phyloP scores from a whole-genome alignment of 2,329 filamentous ascomycete species.

The Apiospora kogelbergensis region DNA sequence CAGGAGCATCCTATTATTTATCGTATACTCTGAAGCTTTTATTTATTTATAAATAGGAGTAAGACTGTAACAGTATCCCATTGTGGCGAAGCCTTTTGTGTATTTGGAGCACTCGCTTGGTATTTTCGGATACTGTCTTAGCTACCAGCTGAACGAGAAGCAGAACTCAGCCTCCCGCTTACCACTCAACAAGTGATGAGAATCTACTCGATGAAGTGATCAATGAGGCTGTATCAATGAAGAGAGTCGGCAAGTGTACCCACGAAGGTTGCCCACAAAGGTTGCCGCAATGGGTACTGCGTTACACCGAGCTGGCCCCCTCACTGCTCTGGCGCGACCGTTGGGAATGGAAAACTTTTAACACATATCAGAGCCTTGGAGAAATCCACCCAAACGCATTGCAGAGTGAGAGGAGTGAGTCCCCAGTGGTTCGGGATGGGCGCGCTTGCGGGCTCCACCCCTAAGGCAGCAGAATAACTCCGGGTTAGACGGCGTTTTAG shows the following conservation, averaged over 20 bases:
- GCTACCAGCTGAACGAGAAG: no score
- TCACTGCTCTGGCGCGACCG: no score
- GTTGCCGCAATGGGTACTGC: no score
- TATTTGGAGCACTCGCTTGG: background rate
- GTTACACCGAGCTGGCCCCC: no score
- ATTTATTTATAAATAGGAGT: background rate
- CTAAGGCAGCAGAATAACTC: constrained; percentile 4
- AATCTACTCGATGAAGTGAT: no score
- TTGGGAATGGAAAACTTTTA: background rate
- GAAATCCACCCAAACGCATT: background rate
- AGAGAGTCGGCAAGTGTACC: no score
- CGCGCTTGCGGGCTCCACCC: background rate
- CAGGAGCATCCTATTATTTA: background rate
- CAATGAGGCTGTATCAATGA: no score
- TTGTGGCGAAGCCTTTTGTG: background rate
- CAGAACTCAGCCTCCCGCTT: no score
- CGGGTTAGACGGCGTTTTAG: background rate
- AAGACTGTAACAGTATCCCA: background rate
- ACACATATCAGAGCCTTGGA: background rate
- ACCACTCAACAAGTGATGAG: no score
- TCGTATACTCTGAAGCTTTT: fast-evolving
- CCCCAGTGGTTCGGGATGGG: background rate
- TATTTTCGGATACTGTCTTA: background rate
- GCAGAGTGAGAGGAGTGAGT: background rate
- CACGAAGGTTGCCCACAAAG: no score